Evolutionary conservation across 768 basidiomycete species (phyloP), one percentile per base, ranked within the genome.

Genomic region (Kondoa malvinella): DNA sequence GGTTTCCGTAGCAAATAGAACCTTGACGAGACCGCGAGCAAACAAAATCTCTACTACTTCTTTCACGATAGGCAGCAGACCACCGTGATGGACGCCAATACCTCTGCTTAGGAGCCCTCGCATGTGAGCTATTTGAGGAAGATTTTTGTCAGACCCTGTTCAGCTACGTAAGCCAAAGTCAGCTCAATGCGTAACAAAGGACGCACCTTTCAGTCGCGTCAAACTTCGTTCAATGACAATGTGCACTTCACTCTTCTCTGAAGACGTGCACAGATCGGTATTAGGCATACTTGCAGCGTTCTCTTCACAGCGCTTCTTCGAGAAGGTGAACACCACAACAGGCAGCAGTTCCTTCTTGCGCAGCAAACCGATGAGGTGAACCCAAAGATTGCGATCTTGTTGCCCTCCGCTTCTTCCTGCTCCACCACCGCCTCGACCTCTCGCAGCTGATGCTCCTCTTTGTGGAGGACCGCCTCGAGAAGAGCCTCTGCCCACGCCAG

Each of bases 11-110:
- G 95, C 95, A 76, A 99, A 99, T 4, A 99, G 79, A 26, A 95
- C 84, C 77, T 96, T 97, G 69, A 99, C 92, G 63, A 97, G 79
- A 21, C 95, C 95, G 57, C 91, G 84, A 8, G 92, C 88, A 76
- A 99, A 99, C 21, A 99, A 81, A 56, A 97, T 87, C 77, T 99
- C 95, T 4, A 97, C 92, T 61, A 89, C 92, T 81, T 94, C 95
- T 81, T 99, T 99, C 66, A 99, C 89, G 34, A 99, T 87, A 3
- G 95, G 95, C 8, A 99, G 78, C 17, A 99, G 81, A 1, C 95
- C 95, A 57, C 95, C 95, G 73, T 99, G 95, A 77, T 99, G 95
- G 1, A 99, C 88, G 3, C 92, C 95, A 66, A 99, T 94, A 50
- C 95, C 95, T 63, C 95, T 84, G 40, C 85, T 84, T 8, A 99